A percentile compares a stretch with the other conserved stretches of the same genome.
phyloP scores from a whole-genome alignment of 202 grass and related monocot genomes.

The Saccharum hybrid region DNA sequence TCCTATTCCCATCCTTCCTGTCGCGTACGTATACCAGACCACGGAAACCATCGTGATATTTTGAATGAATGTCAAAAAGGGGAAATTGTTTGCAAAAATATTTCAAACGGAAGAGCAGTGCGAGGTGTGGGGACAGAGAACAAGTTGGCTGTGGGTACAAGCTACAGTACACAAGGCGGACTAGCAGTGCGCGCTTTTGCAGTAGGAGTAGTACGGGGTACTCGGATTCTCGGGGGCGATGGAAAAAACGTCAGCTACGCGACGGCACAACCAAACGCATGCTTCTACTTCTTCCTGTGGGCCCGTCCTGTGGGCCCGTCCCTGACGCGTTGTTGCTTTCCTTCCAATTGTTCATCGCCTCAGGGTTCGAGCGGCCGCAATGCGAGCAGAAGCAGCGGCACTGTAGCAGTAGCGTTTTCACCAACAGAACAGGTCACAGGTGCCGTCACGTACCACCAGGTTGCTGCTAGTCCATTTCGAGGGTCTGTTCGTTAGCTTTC shows the following conservation, averaged over 20 bases:
- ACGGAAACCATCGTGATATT: not conserved
- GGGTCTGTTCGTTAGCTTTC: not conserved
- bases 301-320: not conserved
- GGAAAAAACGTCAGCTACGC: slow-evolving; percentile 1
- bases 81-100: not conserved
- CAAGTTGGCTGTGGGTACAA: slow-evolving; percentile 7
- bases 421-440: not conserved
- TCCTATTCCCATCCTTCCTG: not conserved
- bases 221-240: slow-evolving; percentile 11
- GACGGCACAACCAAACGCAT: not conserved
- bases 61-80: not conserved
- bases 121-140: not conserved
- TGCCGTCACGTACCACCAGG: too few relatives aligned
- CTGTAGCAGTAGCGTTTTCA: not conserved
- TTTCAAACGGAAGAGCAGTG: not conserved
- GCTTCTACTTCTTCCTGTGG: not conserved
- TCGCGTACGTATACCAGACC: not conserved
- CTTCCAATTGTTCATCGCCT: not conserved
- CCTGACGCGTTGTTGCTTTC: not conserved
- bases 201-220: not conserved
- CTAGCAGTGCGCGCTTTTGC: not conserved
- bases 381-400: too few relatives aligned
- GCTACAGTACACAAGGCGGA: not conserved
- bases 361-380: not conserved
- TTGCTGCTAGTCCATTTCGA: not conserved